A percentile compares a stretch with the other conserved stretches of the same genome.
phyloP scores from a whole-genome alignment of 1,139 yeast species.

The Scheffersomyces segobiensis region DNA sequence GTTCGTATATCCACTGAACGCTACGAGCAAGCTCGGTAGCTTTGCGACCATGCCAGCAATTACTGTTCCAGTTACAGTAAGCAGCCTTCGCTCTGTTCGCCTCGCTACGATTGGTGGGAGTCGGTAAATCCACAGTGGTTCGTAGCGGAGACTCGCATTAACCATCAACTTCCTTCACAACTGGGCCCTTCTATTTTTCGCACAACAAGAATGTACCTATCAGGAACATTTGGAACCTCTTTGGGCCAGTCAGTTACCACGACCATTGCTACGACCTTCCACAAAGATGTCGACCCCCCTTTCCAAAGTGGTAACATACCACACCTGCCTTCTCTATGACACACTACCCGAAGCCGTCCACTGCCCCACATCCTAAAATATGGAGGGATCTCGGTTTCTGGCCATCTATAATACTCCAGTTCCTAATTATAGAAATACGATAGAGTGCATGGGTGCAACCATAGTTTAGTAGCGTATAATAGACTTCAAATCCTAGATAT shows the following conservation, averaged over 20 bases:
- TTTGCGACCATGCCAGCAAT: neutral
- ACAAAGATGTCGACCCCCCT: neutral
- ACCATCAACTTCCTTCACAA: neutral
- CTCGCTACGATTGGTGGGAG: neutral
- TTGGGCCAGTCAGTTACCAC: neutral
- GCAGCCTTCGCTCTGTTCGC: neutral
- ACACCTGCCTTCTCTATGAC: neutral
- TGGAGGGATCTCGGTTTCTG: neutral
- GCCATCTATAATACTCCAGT: neutral
- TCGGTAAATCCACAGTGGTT: neutral
- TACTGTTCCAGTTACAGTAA: neutral
- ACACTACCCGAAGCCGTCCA: neutral
- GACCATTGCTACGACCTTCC: neutral
- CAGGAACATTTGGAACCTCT: neutral
- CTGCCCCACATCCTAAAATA: neutral
- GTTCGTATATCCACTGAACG: neutral
- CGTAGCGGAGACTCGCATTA: neutral
- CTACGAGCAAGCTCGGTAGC: neutral
- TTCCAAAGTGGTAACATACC: neutral
- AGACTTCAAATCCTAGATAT: neutral
- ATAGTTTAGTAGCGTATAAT: neutral
- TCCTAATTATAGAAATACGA: neutral
- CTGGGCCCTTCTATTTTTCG: neutral
- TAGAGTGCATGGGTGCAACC: neutral
- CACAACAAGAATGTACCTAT: neutral